Percentiles rank a stretch among this genome's conserved stretches.
These are phyloP conservation scores for Phytophthora nicotianae DNA, from an alignment of 352 stramenopile genomes.

Conservation along the genomic window DNA sequence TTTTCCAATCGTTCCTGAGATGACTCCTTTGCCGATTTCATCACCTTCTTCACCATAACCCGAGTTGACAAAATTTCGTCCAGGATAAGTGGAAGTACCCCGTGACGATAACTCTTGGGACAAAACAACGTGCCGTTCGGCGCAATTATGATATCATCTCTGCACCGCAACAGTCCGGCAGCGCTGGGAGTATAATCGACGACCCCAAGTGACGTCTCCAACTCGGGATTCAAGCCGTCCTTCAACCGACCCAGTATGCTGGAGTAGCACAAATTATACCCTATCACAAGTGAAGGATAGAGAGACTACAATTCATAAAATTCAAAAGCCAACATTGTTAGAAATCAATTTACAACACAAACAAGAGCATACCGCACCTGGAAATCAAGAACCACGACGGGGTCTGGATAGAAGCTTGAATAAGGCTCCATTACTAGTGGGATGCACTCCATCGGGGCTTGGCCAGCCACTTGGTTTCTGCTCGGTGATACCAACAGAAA, in stretches of 20 bases:
- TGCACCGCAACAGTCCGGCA: slow-evolving; percentile 52
- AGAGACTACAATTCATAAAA: slow-evolving; percentile 80
- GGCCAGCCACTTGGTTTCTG: slow-evolving; percentile 81
- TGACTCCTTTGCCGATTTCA: slow-evolving; percentile 91
- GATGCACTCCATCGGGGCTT: slow-evolving; percentile 93
- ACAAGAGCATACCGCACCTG: slow-evolving; percentile 51
- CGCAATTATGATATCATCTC: slow-evolving; percentile 65
- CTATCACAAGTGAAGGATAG: slow-evolving; percentile 99
- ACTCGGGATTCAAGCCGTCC: slow-evolving; percentile 68
- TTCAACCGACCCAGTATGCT: slow-evolving; percentile 94
- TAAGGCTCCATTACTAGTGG: slow-evolving; percentile 96
- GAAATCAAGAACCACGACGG: slow-evolving; percentile 99
- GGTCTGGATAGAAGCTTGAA: slow-evolving; percentile 96
- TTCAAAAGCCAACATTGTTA: not conserved
- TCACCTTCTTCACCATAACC: slow-evolving; percentile 98
- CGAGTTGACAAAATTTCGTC: slow-evolving; percentile 96
- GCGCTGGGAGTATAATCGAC: slow-evolving; percentile 52
- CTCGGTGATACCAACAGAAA: slow-evolving; percentile 87
- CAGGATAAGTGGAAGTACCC: slow-evolving; percentile 96
- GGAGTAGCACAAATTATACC: slow-evolving; percentile 99
- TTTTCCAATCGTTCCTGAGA: slow-evolving; percentile 66
- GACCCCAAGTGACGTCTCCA: slow-evolving; percentile 74
- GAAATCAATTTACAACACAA: not conserved
- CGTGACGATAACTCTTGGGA: slow-evolving; percentile 91
- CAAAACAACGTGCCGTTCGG: slow-evolving; percentile 97